phyloP scores from a whole-genome alignment of 345 rosid species.

The Pelargonium nanum region DNA sequence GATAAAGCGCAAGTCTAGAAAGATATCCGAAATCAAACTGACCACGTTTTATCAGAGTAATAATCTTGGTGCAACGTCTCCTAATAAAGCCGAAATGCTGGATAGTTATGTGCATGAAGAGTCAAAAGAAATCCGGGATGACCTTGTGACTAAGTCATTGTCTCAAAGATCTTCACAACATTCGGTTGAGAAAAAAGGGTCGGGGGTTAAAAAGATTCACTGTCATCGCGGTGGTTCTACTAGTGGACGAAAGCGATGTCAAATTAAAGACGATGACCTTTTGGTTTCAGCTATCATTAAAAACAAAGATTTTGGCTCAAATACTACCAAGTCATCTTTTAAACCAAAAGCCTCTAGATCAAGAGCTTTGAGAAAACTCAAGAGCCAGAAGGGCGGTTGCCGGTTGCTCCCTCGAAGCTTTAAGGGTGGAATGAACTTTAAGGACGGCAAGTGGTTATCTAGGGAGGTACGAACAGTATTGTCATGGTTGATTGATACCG shows the following conservation, averaged over 20 bases:
- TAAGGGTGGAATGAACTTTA: conserved; percentile 32
- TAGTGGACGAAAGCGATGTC: conserved; percentile 34
- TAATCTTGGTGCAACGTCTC: conserved; percentile 15
- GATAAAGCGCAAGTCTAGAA: conserved; percentile 57
- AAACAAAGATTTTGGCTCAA: conserved; percentile 31
- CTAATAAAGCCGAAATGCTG: conserved; percentile 17
- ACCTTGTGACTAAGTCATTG: conserved; percentile 12
- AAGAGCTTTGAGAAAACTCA: conserved; percentile 37
- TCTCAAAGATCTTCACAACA: conserved; percentile 13
- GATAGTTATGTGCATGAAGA: conserved; percentile 18
- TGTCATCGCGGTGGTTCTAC: conserved; percentile 21
- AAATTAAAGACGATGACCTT: conserved; percentile 52
- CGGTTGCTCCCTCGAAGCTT: conserved; percentile 52
- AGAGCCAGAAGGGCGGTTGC: conserved; percentile 45
- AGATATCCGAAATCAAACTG: conserved; percentile 49
- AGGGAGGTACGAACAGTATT: conserved; percentile 58
- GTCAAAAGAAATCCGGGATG: conserved; percentile 22
- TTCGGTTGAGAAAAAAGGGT: conserved; percentile 21
- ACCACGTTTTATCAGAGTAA: conserved; percentile 24
- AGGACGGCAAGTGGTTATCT: conserved; percentile 33
- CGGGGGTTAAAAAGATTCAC: conserved; percentile 24
- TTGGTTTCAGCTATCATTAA: conserved; percentile 47
- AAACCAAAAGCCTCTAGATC: conserved; percentile 34
- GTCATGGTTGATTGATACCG: conserved; percentile 61
- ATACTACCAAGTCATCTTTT: conserved; percentile 27